Conservation (phyloP, 2,329 filamentous ascomycete genomes). For the Arthrobotrys sinensis region DNA sequence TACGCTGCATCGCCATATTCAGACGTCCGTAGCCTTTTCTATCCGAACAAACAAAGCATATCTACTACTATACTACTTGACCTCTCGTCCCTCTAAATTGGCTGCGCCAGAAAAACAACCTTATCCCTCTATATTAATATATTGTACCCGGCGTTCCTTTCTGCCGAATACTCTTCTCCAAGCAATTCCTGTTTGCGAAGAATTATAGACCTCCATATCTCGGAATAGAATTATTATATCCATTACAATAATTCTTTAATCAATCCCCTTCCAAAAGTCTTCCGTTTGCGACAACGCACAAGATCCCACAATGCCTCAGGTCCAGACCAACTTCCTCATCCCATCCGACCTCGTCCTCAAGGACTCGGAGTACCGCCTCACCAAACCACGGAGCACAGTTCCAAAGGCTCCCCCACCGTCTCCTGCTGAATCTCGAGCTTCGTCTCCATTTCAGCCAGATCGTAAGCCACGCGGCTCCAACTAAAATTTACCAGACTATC, state of each 20-base stretch:
- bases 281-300: conserved; percentile 44
- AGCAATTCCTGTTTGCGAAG: conserved; percentile 8
- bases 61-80: conserved; percentile 15
- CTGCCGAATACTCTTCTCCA: not conserved
- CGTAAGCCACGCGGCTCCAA: conserved; percentile 55
- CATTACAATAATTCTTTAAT: not conserved
- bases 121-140: conserved; percentile 15
- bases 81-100: conserved; percentile 11
- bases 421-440: conserved; percentile 59
- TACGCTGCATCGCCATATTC: conserved; percentile 41
- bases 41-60: conserved; percentile 53
- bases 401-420: conserved; percentile 59
- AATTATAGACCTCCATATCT: conserved; percentile 6
- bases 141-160: not conserved
- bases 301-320: conserved; percentile 57
- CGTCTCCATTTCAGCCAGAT: conserved; percentile 60
- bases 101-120: conserved; percentile 39
- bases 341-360: conserved; percentile 61
- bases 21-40: conserved; percentile 58
- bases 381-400: conserved; percentile 54
- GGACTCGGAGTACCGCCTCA: conserved; percentile 60
- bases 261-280: not conserved
- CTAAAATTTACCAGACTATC: conserved; percentile 16
- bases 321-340: conserved; percentile 60
- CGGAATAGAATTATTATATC: conserved; percentile 5